phyloP scores from a whole-genome alignment of 257 asterid species.

The Solanum sparsipilum region DNA sequence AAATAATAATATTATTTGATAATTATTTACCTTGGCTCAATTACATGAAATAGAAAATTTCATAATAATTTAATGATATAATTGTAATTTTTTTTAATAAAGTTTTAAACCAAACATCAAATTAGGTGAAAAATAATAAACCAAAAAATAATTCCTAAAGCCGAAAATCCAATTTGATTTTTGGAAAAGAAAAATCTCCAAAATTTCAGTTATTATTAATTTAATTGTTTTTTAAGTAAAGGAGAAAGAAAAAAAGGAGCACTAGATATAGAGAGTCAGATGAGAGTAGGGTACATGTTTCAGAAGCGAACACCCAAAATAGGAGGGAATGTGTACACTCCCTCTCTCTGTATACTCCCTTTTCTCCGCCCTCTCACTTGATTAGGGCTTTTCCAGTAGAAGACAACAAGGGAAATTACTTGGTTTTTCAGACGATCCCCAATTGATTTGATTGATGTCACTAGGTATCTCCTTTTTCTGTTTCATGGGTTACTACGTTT shows the following conservation, averaged over 20 bases:
- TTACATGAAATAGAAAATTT: too few relatives aligned
- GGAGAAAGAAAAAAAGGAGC: neutral
- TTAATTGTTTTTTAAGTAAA: neutral
- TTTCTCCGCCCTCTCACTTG: neutral
- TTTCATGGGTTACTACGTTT: neutral
- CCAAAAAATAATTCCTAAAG: neutral
- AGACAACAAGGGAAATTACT: neutral
- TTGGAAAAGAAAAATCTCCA: neutral
- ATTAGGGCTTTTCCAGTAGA: neutral
- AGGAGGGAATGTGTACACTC: neutral
- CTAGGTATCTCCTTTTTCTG: neutral
- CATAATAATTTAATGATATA: neutral
- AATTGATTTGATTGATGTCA: neutral
- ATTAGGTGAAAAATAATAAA: neutral
- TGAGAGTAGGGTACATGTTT: neutral
- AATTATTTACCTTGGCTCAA: neutral
- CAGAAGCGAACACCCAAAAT: neutral
- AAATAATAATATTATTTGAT: neutral
- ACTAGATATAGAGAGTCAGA: neutral
- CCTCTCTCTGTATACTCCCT: neutral
- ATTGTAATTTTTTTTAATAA: too few relatives aligned
- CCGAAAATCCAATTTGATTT: neutral
- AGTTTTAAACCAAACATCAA: too few relatives aligned
- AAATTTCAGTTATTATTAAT: neutral
- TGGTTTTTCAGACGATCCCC: neutral